These are phyloP conservation scores for Stephania cephalantha DNA, from an alignment of 164 flowering plant species.

Conservation along the genomic window DNA sequence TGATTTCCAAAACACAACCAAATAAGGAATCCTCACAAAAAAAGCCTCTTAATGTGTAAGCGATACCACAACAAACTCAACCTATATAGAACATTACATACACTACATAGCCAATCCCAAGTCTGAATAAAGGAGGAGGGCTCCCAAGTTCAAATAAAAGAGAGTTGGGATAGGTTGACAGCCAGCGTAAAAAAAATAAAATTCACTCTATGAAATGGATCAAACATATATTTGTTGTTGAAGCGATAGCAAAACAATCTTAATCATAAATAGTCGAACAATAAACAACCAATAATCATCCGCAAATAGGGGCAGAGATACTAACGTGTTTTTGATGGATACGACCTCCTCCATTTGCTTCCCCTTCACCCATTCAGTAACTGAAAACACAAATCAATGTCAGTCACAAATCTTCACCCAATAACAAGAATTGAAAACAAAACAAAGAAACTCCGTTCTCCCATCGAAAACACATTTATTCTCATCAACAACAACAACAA, in stretches of 20 bases:
- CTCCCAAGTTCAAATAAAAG: too few relatives aligned
- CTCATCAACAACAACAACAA: too few relatives aligned
- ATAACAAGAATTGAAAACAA: too few relatives aligned
- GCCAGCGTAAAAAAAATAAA: not conserved
- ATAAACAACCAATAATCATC: not conserved
- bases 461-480: too few relatives aligned
- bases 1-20: not conserved
- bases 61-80: not conserved
- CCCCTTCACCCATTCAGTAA: slow-evolving; percentile 70
- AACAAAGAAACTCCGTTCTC: too few relatives aligned
- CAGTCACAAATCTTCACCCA: not conserved
- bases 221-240: too few relatives aligned
- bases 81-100: too few relatives aligned
- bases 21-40: not conserved
- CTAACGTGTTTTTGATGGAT: slow-evolving; percentile 48
- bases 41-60: not conserved
- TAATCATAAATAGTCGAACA: not conserved
- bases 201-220: not conserved
- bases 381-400: slow-evolving; percentile 25
- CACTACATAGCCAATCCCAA: too few relatives aligned
- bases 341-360: slow-evolving; percentile 52
- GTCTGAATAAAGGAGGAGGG: too few relatives aligned
- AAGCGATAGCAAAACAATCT: not conserved
- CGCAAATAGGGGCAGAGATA: not conserved
- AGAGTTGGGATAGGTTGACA: too few relatives aligned